Base-by-base conservation (phyloP, 305 asterid genomes). In the Fraxinus platypoda region DNA sequence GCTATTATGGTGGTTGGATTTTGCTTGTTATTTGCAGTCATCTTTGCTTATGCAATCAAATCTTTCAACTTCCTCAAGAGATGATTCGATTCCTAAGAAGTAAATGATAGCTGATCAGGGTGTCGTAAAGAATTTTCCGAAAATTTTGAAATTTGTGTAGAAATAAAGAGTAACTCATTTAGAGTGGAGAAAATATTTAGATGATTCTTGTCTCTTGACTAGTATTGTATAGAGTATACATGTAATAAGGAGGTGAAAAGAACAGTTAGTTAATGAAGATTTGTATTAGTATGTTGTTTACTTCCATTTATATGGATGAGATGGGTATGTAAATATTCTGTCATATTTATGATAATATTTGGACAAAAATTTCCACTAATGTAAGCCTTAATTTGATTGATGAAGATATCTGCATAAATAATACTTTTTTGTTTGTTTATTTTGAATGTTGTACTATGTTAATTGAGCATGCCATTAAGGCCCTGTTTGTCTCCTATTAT, bases 31-130 rank as follows among this genome's bases (percentile, higher is more conserved):
- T 95, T 95, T 74, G 92, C 97, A 0, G 88, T 94, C 17, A 94
- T 94, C 81, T 95, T 95, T 78, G 97, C 98, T 1, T 92, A 85
- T 76, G 93, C 97, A 23, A 92, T 95, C 71, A 95, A 92, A 86
- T 85, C 97, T 3, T 95, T 95, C 81, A 94, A 91, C 90, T 95
- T 95, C 86, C 94, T 90, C 90, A 92, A 91, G 92, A 89, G 98
- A 82, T 95, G 86, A 87, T 62, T 49, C 21, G 21, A 46, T 75
- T 75, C 21, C 79, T 26, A 31, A 49, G 79, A 74, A 80, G 79
- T 77, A 30, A 28, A 28, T 70, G 75, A 13, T 70, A 70, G 41
- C 41, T 64, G 72, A 64, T 25, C 31, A 8, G 28, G 17, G 72
- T 28, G 12, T 19, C 11, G 12, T 19, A 6, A 57, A 57, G 26